phyloP scores from a whole-genome alignment of 768 basidiomycete species.

The Aureoboletus auriporus region DNA sequence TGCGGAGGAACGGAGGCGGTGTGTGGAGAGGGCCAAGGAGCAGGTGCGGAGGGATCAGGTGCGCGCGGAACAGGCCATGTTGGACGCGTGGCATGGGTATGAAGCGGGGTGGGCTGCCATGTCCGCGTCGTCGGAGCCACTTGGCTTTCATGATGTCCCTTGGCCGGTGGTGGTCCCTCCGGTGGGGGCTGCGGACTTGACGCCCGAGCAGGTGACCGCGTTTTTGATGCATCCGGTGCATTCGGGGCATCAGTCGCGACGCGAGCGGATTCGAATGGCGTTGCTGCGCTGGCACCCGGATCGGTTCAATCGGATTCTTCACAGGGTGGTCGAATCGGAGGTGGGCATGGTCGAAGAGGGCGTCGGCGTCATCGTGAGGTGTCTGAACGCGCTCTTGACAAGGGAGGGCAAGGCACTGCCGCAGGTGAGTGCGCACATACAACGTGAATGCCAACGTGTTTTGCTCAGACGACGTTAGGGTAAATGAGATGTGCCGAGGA shows the following conservation, averaged over 20 bases:
- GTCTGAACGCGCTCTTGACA: constrained; percentile 62
- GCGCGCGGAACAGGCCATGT: constrained; percentile 40
- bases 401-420: constrained; percentile 25
- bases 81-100: constrained; percentile 60
- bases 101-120: constrained; percentile 63
- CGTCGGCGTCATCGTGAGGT: constrained; percentile 62
- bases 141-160: constrained; percentile 62
- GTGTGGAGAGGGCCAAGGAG: constrained; percentile 34
- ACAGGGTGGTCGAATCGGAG: constrained; percentile 50
- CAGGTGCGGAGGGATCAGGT: constrained; percentile 41
- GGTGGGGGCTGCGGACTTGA: constrained; percentile 45
- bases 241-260: constrained; percentile 52
- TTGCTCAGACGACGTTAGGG: constrained; percentile 10
- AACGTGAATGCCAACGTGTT: background rate
- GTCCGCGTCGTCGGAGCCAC: constrained; percentile 37
- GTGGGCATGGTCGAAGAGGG: constrained; percentile 52
- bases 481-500: constrained; percentile 14
- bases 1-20: constrained; percentile 44
- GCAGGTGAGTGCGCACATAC: constrained; percentile 13
- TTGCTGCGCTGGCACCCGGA: constrained; percentile 82
- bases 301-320: constrained; percentile 57
- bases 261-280: constrained; percentile 63
- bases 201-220: constrained; percentile 45
- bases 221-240: constrained; percentile 68
- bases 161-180: constrained; percentile 60